Base-by-base conservation (phyloP, 345 rosid genomes). In the Trapa incisa region DNA sequence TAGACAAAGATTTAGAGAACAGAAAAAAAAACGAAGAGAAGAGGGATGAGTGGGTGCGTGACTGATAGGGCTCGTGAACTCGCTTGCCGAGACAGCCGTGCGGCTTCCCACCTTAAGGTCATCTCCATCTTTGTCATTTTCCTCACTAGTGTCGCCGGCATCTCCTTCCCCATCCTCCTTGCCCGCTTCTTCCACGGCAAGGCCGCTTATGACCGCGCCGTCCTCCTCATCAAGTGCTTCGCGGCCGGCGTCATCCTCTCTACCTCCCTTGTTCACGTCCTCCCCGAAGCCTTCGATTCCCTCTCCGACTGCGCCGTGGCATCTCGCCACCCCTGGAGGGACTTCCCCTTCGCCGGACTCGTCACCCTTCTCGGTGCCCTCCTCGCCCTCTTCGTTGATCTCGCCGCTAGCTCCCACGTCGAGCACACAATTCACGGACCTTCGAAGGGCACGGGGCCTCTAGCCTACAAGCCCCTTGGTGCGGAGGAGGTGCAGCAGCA, bases 161-260 rank as follows among this genome's bases (percentile, higher is more conserved):
- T 93, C 65, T 80, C 90, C 2, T 75, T 71, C 10, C 98, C 97
- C 0, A 90, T 90, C 45, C 65, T 90, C 35, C 77, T 93, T 16
- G 96, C 97, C 29, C 89, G 86, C 17, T 80, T 70, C 68, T 93
- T 93, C 70, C 92, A 81, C 0, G 96, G 97, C 0, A 93, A 83
- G 68, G 88, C 98, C 54, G 75, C 80, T 12, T 90, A 93, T 78
- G 94, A 87, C 66, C 85, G 81, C 73, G 85, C 92, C 11, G 73
- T 82, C 32, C 85, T 90, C 2, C 37, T 83, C 2, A 84, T 93
- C 61, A 93, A 93, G 77, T 88, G 97, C 79, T 93, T 93, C 80
- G 98, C 97, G 37, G 97, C 98, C 64, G 98, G 98, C 0, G 98
- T 93, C 1, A 90, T 93, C 54, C 90, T 93, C 69, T 90, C 98